phyloP scores from a whole-genome alignment of 768 basidiomycete species.

The Hemileccinum impolitum region DNA sequence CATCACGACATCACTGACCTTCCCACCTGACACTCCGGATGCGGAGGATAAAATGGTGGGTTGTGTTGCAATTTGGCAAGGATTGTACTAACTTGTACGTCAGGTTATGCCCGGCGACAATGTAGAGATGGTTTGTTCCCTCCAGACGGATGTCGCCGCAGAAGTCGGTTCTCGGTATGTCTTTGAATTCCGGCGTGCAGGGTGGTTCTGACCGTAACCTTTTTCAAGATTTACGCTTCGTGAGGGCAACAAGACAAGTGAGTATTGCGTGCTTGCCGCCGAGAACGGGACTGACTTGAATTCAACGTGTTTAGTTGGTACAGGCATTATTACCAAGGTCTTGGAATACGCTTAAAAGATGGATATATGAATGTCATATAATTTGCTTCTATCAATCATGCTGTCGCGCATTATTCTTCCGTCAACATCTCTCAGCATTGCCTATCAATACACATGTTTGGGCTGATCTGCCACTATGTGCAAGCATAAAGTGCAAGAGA shows the following conservation, averaged over 20 bases:
- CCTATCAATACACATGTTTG: slow-evolving; percentile 5
- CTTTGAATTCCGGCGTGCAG: neutral
- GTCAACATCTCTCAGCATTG: slow-evolving; percentile 20
- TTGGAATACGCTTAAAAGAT: slow-evolving; percentile 40
- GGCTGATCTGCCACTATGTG: no score
- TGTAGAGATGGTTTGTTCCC: slow-evolving; percentile 83
- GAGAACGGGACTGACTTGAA: slow-evolving; percentile 11
- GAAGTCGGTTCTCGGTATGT: slow-evolving; percentile 81
- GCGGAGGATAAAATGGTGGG: slow-evolving; percentile 84
- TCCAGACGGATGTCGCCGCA: slow-evolving; percentile 82
- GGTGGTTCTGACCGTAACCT: slow-evolving; percentile 1
- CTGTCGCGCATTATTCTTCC: slow-evolving; percentile 13
- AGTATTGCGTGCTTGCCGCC: slow-evolving; percentile 22
- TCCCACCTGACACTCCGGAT: slow-evolving; percentile 81
- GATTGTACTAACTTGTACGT: slow-evolving; percentile 1
- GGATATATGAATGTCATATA: slow-evolving; percentile 10
- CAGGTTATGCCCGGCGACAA: slow-evolving; percentile 98
- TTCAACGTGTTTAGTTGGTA: slow-evolving; percentile 60
- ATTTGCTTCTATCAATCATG: slow-evolving; percentile 19
- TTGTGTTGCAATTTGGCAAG: neutral
- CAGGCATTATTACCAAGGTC: slow-evolving; percentile 90
- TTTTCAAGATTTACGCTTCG: slow-evolving; percentile 74
- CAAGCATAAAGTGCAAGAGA: no score
- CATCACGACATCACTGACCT: slow-evolving; percentile 78
- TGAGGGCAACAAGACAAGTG: slow-evolving; percentile 91